Evolutionary conservation across 306 rosid species (phyloP), one percentile per base, ranked within the genome.

Genomic region (Sindora glabra): DNA sequence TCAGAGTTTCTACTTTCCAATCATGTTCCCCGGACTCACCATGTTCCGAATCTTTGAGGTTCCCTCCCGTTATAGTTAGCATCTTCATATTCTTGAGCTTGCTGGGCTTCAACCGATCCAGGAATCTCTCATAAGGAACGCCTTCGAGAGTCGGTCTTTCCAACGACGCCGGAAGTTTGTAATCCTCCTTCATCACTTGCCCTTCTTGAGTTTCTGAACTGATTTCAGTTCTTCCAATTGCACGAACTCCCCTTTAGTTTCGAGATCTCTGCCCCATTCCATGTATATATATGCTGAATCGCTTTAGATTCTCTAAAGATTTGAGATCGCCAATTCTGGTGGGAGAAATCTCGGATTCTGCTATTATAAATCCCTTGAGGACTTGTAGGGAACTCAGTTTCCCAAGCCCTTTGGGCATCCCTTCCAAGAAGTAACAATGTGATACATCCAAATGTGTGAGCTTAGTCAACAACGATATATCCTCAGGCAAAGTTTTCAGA

Each of bases 391-490:
- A 61, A 3, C 25, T 9, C 18, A 79, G 78, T 2, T 58, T 53
- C 1, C 46, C 52, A 5, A 79, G 18, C 16, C 76, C 85, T 27
- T 34, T 75, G 0, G 85, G 85, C 71, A 71, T 63, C 38, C 48
- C 59, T 15, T 71, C 85, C 25, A 75, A 63, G 40, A 79, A 21
- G 63, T 71, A 79, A 48, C 81, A 79, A n/a, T 75, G 55, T 0
- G 81, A 67, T 4, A 74, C 30, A 59, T 74, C 75, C 27, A 74
- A 38, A 44, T 74, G 84, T 0, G 80, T 79, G 14, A 79, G 77
- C 36, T 32, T 71, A 48, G 2, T 50, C 26, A 79, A 49, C 0
- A 11, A 34, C 7, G 37, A 30, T 51, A 79, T 67, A 15, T 67
- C 59, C 2, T 2, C 0, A 10, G 84, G 84, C 52, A 79, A 15